Evolutionary conservation across 2,329 filamentous ascomycete genomes (phyloP).

Genomic region (Canariomyces notabilis): DNA sequence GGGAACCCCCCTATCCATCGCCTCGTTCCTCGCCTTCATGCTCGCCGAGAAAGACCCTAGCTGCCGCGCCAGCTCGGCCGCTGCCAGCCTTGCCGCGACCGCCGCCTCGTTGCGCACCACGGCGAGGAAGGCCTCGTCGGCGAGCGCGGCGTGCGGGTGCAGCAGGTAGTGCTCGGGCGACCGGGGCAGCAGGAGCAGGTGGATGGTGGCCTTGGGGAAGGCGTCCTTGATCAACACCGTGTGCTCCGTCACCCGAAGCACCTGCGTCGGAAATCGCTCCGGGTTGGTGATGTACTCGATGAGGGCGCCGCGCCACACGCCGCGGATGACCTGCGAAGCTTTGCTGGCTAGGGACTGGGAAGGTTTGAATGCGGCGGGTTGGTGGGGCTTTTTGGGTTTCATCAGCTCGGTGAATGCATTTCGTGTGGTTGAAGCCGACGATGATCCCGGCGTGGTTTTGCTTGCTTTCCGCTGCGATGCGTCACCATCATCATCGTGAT

Average conservation of each 20-base stretch:
- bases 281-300: slow-evolving; percentile 63
- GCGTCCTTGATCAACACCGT: slow-evolving; percentile 77
- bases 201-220: slow-evolving; percentile 80
- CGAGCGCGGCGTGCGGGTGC: slow-evolving; percentile 75
- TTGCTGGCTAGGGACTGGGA: slow-evolving; percentile 10
- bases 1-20: slow-evolving; percentile 57
- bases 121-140: slow-evolving; percentile 63
- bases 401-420: slow-evolving; percentile 50
- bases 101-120: slow-evolving; percentile 56
- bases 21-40: slow-evolving; percentile 61
- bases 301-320: slow-evolving; percentile 51
- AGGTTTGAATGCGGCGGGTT: slow-evolving; percentile 25
- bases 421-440: no score
- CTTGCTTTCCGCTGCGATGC: slow-evolving; percentile 21
- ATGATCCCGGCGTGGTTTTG: background rate
- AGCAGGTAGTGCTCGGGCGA: slow-evolving; percentile 52
- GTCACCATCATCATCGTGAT: background rate
- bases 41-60: slow-evolving; percentile 59
- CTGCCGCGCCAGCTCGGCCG: slow-evolving; percentile 65
- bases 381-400: slow-evolving; percentile 40
- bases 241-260: slow-evolving; percentile 62
- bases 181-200: slow-evolving; percentile 83
- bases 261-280: slow-evolving; percentile 50
- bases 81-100: slow-evolving; percentile 61
- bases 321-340: slow-evolving; percentile 12